Percentiles rank a stretch among this genome's conserved stretches.
Evolutionary conservation across 768 basidiomycete species (phyloP).

Genomic region (Mycena kentingensis): DNA sequence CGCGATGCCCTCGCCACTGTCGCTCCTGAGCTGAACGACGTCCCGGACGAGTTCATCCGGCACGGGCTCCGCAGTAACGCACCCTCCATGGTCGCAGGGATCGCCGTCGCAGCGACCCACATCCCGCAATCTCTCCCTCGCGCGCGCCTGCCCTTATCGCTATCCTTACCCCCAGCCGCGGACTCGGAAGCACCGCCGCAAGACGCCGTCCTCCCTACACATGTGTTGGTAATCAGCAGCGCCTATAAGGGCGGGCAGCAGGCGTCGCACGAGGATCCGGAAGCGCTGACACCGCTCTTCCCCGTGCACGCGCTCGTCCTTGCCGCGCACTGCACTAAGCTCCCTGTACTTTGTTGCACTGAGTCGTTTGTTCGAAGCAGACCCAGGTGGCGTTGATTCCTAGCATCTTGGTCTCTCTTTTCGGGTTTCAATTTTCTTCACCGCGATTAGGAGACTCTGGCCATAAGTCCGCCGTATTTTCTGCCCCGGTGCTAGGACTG

Average conservation of each 20-base stretch:
- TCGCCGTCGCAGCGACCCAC: slow-evolving; percentile 36
- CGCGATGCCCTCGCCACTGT: slow-evolving; percentile 49
- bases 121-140: slow-evolving; percentile 32
- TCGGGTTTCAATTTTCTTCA: too few species aligned
- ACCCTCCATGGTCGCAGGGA: slow-evolving; percentile 24
- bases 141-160: slow-evolving; percentile 30
- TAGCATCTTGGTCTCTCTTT: too few species aligned
- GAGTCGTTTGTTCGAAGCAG: too few species aligned
- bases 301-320: slow-evolving; percentile 73
- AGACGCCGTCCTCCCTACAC: slow-evolving; percentile 44
- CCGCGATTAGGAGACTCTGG: too few species aligned
- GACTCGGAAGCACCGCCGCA: slow-evolving; percentile 11
- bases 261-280: slow-evolving; percentile 24
- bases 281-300: slow-evolving; percentile 43
- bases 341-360: too few species aligned
- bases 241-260: slow-evolving; percentile 19
- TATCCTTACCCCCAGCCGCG: slow-evolving; percentile 29
- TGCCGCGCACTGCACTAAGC: slow-evolving; percentile 65
- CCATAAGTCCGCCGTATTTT: too few species aligned
- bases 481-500: too few species aligned
- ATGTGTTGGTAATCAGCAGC: slow-evolving; percentile 52
- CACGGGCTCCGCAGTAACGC: slow-evolving; percentile 39
- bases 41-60: slow-evolving; percentile 56
- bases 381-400: too few species aligned
- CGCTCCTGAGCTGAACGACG: slow-evolving; percentile 49